These are phyloP conservation scores for Xylaria longipes DNA, from an alignment of 495 filamentous ascomycete genomes.

Conservation along the genomic window DNA sequence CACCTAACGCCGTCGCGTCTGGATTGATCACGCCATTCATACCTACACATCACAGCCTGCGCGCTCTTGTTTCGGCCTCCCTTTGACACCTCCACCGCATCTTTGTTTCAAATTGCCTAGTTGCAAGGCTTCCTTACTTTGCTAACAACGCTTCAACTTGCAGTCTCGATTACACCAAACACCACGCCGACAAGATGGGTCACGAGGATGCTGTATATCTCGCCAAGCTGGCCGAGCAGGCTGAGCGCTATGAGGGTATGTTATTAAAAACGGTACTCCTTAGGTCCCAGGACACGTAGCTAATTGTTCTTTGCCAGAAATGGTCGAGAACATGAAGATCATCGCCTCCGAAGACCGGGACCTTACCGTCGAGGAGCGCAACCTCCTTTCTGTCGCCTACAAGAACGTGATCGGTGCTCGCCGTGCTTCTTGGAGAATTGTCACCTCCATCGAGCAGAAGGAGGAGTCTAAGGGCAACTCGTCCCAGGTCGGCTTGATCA, in stretches of 20 bases:
- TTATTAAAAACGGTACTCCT: conserved; percentile 32
- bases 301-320: conserved; percentile 66
- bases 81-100: conserved; percentile 22
- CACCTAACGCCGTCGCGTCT: not conserved
- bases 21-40: not conserved
- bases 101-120: conserved; percentile 27
- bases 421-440: conserved; percentile 99
- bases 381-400: conserved; percentile 98
- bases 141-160: conserved; percentile 35
- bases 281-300: conserved; percentile 28
- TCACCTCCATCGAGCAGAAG: conserved; percentile 99
- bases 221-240: conserved; percentile 99
- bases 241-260: conserved; percentile 99
- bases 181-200: conserved; percentile 77
- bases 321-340: conserved; percentile 99
- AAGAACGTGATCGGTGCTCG: conserved; percentile 99
- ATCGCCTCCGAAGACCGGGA: conserved; percentile 97
- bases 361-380: conserved; percentile 98
- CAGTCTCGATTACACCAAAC: conserved; percentile 30
- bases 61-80: conserved; percentile 23
- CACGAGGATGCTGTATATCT: conserved; percentile 99
- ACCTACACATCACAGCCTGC: conserved; percentile 4
- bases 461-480: conserved; percentile 99
- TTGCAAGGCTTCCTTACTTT: conserved; percentile 27
- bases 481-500: conserved; percentile 89